Evolutionary conservation across 768 basidiomycete genomes (phyloP).

Genomic region (Scleroderma bovista): DNA sequence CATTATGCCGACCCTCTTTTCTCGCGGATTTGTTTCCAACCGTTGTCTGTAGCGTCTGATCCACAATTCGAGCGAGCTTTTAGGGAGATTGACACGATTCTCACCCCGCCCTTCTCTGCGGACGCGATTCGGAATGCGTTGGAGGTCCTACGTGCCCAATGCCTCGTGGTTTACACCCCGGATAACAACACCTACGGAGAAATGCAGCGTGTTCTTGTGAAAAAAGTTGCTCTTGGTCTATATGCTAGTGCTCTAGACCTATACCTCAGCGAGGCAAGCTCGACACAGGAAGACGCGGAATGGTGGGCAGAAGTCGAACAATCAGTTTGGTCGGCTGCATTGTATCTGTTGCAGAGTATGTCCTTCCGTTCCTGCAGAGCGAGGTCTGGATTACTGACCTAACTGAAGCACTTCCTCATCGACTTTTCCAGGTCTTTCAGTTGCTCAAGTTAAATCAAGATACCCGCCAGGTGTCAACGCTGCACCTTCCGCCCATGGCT

Average conservation of each 20-base stretch:
- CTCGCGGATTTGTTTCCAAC: conserved; percentile 9
- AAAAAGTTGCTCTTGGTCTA: conserved; percentile 47
- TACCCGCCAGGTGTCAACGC: conserved; percentile 40
- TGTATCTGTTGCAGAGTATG: conserved; percentile 79
- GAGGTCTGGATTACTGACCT: not conserved
- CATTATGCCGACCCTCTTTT: conserved; percentile 25
- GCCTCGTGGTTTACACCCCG: not conserved
- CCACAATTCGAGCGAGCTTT: conserved; percentile 7
- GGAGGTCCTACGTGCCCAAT: conserved; percentile 12
- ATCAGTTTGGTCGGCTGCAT: conserved; percentile 47
- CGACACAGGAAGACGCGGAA: conserved; percentile 70
- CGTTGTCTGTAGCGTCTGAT: conserved; percentile 7
- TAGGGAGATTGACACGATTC: conserved; percentile 12
- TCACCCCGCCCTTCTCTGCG: conserved; percentile 16
- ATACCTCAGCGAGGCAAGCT: conserved; percentile 60
- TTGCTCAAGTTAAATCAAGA: conserved; percentile 40
- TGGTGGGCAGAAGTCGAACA: conserved; percentile 80
- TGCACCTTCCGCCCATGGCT: conserved; percentile 44
- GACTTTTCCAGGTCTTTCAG: conserved; percentile 30
- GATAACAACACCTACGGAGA: conserved; percentile 4
- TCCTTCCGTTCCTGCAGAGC: conserved; percentile 4
- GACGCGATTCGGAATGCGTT: conserved; percentile 13
- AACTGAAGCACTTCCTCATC: conserved; percentile 22
- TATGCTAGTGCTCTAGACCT: conserved; percentile 63
- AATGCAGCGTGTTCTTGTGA: conserved; percentile 34